A percentile compares a stretch with the other conserved stretches of the same genome.
Evolutionary conservation across 345 rosid genomes (phyloP).

Genomic region (Stellera chamaejasme): DNA sequence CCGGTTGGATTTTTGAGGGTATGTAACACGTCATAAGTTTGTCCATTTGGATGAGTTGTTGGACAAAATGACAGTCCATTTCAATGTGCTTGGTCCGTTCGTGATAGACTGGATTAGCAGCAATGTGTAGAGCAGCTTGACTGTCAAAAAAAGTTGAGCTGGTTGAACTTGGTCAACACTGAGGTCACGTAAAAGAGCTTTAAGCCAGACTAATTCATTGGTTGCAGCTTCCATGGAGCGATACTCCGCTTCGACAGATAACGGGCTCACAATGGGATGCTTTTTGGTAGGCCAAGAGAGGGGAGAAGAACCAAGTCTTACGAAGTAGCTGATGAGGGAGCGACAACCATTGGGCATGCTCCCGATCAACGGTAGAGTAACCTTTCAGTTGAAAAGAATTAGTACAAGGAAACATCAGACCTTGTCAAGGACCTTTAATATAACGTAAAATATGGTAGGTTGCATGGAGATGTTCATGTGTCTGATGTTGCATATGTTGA

Average conservation of each 20-base stretch:
- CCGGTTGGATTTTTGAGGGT: too few relatives aligned
- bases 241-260: background rate
- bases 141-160: background rate
- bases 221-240: background rate
- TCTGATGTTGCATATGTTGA: background rate
- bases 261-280: background rate
- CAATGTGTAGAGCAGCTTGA: background rate
- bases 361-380: background rate
- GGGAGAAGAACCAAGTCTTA: background rate
- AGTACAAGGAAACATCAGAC: background rate
- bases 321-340: background rate
- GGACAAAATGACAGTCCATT: too few relatives aligned
- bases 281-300: background rate
- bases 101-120: background rate
- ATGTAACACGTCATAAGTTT: too few relatives aligned
- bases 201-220: background rate
- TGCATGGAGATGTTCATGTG: background rate
- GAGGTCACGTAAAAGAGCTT: background rate
- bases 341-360: background rate
- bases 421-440: background rate
- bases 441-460: background rate
- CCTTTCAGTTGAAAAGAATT: background rate
- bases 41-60: too few relatives aligned
- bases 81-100: background rate
- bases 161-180: background rate